Conservation (phyloP, 108 stramenopile species). For the Pseudonitzschia pungens region DNA sequence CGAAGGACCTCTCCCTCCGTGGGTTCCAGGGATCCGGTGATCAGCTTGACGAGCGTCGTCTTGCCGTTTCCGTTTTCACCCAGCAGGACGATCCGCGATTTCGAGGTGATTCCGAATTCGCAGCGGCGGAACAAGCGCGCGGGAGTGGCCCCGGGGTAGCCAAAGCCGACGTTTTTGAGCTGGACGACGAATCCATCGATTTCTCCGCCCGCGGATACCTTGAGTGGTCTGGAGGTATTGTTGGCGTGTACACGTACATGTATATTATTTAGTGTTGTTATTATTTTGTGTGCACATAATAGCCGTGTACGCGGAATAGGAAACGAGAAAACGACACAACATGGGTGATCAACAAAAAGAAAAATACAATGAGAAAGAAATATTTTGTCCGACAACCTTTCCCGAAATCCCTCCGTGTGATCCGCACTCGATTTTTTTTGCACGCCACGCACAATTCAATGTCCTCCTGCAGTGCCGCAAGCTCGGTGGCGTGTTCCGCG, state of each 20-base stretch:
- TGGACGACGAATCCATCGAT: constrained; percentile 59
- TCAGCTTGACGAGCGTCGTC: constrained; percentile 81
- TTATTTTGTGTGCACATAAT: not conserved
- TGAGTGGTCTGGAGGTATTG: constrained; percentile 23
- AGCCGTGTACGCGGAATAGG: no score
- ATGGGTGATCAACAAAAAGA: no score
- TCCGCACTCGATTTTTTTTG: no score
- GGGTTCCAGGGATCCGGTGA: constrained; percentile 67
- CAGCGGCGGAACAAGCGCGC: constrained; percentile 26
- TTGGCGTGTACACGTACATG: no score
- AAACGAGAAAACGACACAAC: no score
- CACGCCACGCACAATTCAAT: constrained; percentile 29
- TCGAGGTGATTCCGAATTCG: constrained; percentile 37
- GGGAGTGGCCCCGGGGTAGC: constrained; percentile 47
- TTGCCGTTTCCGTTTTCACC: constrained; percentile 62
- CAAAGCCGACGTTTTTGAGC: constrained; percentile 72
- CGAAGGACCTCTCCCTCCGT: constrained; percentile 49
- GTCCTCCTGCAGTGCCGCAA: constrained; percentile 46
- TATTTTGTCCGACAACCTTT: not conserved
- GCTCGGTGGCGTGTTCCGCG: constrained; percentile 26
- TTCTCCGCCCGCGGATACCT: constrained; percentile 49
- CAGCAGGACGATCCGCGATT: constrained; percentile 50
- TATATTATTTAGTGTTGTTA: no score
- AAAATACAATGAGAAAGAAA: no score
- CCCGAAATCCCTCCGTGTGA: no score